phyloP scores from a whole-genome alignment of 768 basidiomycete species.

The Cyathus striatus region DNA sequence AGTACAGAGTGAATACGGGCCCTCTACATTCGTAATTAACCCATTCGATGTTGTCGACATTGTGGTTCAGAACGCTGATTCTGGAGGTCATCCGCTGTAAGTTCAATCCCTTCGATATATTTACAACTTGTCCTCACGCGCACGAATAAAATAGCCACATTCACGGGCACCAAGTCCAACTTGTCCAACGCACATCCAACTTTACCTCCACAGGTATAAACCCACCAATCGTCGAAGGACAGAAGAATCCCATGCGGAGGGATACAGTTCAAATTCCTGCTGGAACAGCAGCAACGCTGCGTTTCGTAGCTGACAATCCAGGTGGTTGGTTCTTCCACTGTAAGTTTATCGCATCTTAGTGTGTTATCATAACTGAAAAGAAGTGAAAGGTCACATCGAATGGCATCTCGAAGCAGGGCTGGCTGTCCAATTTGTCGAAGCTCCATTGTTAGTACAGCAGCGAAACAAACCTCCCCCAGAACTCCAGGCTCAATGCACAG shows the following conservation, averaged over 20 bases:
- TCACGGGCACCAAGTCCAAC: background rate
- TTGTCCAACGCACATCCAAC: background rate
- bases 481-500: background rate
- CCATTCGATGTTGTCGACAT: slow-evolving; percentile 1
- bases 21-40: background rate
- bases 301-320: background rate
- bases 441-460: background rate
- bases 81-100: background rate
- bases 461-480: background rate
- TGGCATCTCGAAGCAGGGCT: background rate
- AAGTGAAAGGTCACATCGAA: slow-evolving; percentile 1
- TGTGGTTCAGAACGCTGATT: background rate
- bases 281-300: background rate
- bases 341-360: background rate
- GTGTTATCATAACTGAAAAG: background rate
- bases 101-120: background rate
- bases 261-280: background rate
- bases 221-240: background rate
- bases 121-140: background rate
- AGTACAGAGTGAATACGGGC: background rate
- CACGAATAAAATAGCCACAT: background rate
- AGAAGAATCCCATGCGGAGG: background rate
- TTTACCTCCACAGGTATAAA: background rate
- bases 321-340: background rate
- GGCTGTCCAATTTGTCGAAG: background rate